These are phyloP conservation scores for Radiomyces spectabilis DNA, from an alignment of 192 early-diverging fungal genomes.

Conservation along the genomic window DNA sequence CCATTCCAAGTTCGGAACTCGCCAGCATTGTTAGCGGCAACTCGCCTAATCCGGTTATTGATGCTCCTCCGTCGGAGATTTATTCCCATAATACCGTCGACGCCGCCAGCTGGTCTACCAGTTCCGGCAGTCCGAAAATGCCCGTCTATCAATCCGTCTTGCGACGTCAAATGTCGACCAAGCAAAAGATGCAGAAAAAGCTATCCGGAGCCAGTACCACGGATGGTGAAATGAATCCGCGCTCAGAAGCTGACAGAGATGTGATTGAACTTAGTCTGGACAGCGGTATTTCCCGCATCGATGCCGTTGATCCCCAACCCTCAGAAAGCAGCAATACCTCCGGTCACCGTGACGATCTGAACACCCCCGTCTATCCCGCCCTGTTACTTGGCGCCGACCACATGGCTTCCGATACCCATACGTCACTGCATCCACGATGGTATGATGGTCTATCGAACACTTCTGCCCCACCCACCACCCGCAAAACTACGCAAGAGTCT, in stretches of 20 bases:
- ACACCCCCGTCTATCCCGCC: conserved; percentile 4
- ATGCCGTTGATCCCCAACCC: not conserved
- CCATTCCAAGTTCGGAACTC: conserved; percentile 30
- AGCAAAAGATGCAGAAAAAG: conserved; percentile 3
- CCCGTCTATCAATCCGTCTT: conserved; percentile 1
- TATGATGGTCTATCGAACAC: too few species aligned
- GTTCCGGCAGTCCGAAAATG: not conserved
- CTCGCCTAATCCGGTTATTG: conserved; percentile 17
- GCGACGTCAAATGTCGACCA: conserved; percentile 8
- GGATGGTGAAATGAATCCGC: too few species aligned
- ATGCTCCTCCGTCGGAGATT: conserved; percentile 7
- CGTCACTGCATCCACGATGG: too few species aligned
- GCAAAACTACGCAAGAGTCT: too few species aligned
- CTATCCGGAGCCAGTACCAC: too few species aligned
- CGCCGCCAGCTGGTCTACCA: not conserved
- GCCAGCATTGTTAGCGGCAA: conserved; percentile 30
- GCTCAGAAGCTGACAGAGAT: conserved; percentile 22
- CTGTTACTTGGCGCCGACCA: not conserved
- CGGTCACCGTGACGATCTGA: not conserved
- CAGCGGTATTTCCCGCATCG: not conserved
- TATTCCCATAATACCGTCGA: not conserved
- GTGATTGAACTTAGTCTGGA: conserved; percentile 19
- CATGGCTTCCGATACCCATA: not conserved
- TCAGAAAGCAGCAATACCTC: not conserved
- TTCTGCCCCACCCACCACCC: too few species aligned